Conservation (phyloP, 2,329 filamentous ascomycete species). For the Grosmannia serpens region DNA sequence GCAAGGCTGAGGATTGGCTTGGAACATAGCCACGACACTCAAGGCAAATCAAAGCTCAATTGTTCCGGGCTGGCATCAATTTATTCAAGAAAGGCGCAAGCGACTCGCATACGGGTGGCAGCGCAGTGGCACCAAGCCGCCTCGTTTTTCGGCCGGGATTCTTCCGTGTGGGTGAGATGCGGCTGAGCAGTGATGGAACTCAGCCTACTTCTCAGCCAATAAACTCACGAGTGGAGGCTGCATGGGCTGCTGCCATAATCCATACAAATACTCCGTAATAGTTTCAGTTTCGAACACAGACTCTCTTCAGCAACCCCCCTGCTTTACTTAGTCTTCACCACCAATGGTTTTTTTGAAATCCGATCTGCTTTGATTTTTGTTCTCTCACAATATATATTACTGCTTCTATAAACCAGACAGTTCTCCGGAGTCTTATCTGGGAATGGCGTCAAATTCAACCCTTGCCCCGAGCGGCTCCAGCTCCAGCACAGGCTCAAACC, state of each 20-base stretch:
- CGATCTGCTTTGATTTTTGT: not conserved
- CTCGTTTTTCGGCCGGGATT: not conserved
- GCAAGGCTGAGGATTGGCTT: not conserved
- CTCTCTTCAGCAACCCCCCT: not conserved
- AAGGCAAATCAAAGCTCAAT: not conserved
- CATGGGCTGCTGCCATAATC: not conserved
- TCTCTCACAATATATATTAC: not conserved
- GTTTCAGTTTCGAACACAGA: not conserved
- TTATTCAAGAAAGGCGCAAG: not conserved
- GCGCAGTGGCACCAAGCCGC: not conserved
- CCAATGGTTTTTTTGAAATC: not conserved
- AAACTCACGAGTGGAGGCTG: not conserved
- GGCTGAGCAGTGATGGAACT: not conserved
- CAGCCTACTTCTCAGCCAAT: not conserved
- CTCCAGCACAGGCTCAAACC: not conserved
- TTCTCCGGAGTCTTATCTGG: not conserved
- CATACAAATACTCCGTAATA: not conserved
- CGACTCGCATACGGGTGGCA: not conserved
- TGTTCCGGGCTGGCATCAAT: not conserved
- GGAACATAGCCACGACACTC: not conserved
- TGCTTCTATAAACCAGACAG: not conserved
- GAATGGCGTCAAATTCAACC: not conserved
- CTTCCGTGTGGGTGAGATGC: not conserved
- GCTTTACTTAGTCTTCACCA: not conserved
- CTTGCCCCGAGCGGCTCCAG: not conserved